Evolutionary conservation across 2,329 filamentous ascomycete genomes (phyloP).

Genomic region (Phialemoniopsis sp.): DNA sequence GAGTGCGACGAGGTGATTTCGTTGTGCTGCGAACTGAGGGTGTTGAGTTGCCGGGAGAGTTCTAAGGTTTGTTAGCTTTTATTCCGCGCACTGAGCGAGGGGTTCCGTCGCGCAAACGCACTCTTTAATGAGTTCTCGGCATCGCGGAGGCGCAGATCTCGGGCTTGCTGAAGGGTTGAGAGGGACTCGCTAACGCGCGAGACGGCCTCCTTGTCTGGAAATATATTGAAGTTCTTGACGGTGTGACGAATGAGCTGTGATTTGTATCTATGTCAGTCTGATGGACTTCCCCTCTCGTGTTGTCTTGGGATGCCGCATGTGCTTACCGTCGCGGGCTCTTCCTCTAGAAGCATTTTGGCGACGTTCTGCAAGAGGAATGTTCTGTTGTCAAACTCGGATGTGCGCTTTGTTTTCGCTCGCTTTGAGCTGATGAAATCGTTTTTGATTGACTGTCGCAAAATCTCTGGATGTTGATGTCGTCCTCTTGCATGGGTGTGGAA

Average conservation of each 20-base stretch:
- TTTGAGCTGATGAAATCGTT: too few relatives aligned
- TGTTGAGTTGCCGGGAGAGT: slow-evolving; percentile 71
- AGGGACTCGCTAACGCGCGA: slow-evolving; percentile 81
- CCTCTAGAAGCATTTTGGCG: slow-evolving; percentile 83
- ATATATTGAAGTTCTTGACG: slow-evolving; percentile 91
- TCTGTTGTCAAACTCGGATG: neutral
- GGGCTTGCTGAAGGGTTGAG: slow-evolving; percentile 76
- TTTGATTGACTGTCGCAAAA: too few relatives aligned
- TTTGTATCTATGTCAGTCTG: slow-evolving; percentile 11
- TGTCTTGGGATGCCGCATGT: neutral
- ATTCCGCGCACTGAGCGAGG: too few relatives aligned
- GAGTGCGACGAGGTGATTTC: slow-evolving; percentile 75
- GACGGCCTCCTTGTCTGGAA: slow-evolving; percentile 80
- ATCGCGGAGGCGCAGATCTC: slow-evolving; percentile 71
- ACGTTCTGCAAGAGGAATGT: slow-evolving; percentile 5
- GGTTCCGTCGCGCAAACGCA: too few relatives aligned
- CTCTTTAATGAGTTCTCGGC: slow-evolving; percentile 63
- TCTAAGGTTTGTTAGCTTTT: slow-evolving; percentile 29
- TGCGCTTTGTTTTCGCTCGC: too few relatives aligned
- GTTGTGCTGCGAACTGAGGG: slow-evolving; percentile 69
- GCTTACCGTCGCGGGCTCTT: slow-evolving; percentile 80
- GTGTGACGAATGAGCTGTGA: slow-evolving; percentile 86
- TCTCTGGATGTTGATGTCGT: too few relatives aligned
- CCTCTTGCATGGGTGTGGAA: too few relatives aligned
- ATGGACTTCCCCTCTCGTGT: neutral